Percentiles rank a stretch among this genome's conserved stretches.
These are phyloP conservation scores for Xylariaceae sp. DNA, from an alignment of 2,329 filamentous ascomycete species.

Conservation along the genomic window DNA sequence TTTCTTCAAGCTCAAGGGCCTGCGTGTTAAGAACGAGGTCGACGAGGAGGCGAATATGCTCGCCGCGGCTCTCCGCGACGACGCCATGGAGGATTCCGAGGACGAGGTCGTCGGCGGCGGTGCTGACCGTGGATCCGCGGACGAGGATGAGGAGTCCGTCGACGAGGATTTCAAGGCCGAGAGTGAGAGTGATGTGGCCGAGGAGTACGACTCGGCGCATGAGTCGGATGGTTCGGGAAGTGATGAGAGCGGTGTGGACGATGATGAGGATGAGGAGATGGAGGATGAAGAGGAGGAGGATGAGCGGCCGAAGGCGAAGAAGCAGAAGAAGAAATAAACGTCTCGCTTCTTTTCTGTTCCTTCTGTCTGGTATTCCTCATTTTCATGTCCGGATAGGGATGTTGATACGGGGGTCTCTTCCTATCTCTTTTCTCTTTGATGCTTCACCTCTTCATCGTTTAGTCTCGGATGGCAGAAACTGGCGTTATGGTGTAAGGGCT, in stretches of 20 bases:
- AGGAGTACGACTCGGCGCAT: slow-evolving; percentile 90
- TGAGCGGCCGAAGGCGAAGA: slow-evolving; percentile 38
- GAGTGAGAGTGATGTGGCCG: slow-evolving; percentile 89
- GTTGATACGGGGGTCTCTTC: not conserved
- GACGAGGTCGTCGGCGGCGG: slow-evolving; percentile 68
- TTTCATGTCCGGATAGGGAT: too few species aligned
- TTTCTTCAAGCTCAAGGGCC: slow-evolving; percentile 93
- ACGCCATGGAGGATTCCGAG: slow-evolving; percentile 77
- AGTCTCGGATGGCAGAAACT: not conserved
- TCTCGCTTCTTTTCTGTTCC: not conserved
- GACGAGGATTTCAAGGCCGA: slow-evolving; percentile 95
- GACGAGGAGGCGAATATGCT: slow-evolving; percentile 82
- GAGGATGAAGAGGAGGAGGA: slow-evolving; percentile 37
- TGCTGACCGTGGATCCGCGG: slow-evolving; percentile 80
- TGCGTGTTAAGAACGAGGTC: slow-evolving; percentile 98
- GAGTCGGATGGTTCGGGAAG: slow-evolving; percentile 74
- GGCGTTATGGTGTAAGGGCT: not conserved
- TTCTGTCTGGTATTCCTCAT: too few species aligned
- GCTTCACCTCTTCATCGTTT: not conserved
- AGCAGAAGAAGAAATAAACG: slow-evolving; percentile 22
- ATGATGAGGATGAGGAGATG: slow-evolving; percentile 38
- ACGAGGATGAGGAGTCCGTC: slow-evolving; percentile 91
- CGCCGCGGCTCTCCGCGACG: slow-evolving; percentile 75
- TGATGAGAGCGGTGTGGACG: slow-evolving; percentile 57
- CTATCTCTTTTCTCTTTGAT: not conserved